Evolutionary conservation across 306 rosid species (phyloP), one percentile per base, ranked within the genome.

Genomic region (Cucumis hystrix): DNA sequence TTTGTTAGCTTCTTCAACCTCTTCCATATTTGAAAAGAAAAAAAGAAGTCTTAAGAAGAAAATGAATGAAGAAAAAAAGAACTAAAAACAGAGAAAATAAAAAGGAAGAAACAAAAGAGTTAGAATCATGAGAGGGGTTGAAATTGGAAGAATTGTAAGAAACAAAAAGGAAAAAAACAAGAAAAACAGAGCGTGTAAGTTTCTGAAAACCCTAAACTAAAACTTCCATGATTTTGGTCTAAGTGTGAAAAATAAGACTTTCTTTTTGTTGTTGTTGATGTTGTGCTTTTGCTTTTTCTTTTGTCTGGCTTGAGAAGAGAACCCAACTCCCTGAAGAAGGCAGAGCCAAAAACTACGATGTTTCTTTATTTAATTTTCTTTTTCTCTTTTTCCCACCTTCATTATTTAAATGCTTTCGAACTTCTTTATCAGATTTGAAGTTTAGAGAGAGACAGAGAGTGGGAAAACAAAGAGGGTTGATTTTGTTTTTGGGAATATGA

Each of bases 161-260:
- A 41, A 21, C 47, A 41, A 14, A 70, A 15, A 88, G 90, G 86
- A 90, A 87, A 83, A 83, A 90, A 76, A 37, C 45, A 45, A 39
- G 47, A 70, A 70, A 70, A 45, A 70, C 75, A 71, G 76, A 71
- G 59, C 60, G 58, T 71, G 25, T 15, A 49, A 51, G 76, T 71
- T 49, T 49, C 76, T 25, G 83, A 93, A 47, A 91, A 90, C 96
- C 98, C 97, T 91, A 93, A 91, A 90, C 88, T 88, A 87, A 69
- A 84, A 76, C 82, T 84, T 83, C 90, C 88, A 83, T 82, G 79
- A 77, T 72, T 87, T 80, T 76, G 90, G 87, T 87, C 80, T 81
- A 80, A 89, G 92, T 87, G 96, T 82, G 92, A 91, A 88, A 83
- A 88, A 80, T 78, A 85, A 64, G 88, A 88, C 89, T 88, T 75